A percentile compares a stretch with the other conserved stretches of the same genome.
phyloP scores from a whole-genome alignment of 2,329 filamentous ascomycete genomes.

The Diaporthe capsici region DNA sequence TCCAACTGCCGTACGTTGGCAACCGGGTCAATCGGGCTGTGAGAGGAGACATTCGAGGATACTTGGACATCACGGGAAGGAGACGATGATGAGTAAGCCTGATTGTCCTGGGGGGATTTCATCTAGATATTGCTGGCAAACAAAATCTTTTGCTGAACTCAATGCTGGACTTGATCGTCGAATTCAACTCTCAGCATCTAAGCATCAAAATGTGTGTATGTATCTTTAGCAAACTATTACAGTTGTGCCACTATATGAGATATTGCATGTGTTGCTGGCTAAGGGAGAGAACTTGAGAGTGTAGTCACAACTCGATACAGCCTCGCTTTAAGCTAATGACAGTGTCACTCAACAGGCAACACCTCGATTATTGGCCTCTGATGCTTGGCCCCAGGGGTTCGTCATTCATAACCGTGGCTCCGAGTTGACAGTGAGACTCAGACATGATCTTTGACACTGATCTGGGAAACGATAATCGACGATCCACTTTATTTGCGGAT shows the following conservation, averaged over 20 bases:
- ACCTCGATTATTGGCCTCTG: neutral
- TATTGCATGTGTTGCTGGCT: neutral
- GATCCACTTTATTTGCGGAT: neutral
- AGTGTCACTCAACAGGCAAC: too few species aligned
- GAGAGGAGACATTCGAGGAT: constrained; percentile 5
- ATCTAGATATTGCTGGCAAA: neutral
- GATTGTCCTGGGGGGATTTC: too few species aligned
- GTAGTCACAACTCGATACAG: neutral
- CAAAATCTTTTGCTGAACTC: too few species aligned
- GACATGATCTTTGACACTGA: neutral
- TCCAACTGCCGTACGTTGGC: constrained; percentile 1
- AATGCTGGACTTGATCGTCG: neutral
- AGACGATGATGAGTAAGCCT: neutral
- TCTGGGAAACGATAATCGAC: too few species aligned
- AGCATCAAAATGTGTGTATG: neutral
- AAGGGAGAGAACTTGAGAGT: too few species aligned
- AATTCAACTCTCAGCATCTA: too few species aligned
- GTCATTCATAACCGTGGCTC: too few species aligned
- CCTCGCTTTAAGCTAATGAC: too few species aligned
- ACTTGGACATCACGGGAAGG: constrained; percentile 18
- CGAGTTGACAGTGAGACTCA: neutral
- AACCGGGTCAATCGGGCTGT: constrained; percentile 2
- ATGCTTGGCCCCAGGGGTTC: neutral
- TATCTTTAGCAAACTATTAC: too few species aligned
- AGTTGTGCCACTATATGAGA: neutral